Base-by-base conservation (phyloP, 2,329 filamentous ascomycete genomes). In the Penicillium sp. region DNA sequence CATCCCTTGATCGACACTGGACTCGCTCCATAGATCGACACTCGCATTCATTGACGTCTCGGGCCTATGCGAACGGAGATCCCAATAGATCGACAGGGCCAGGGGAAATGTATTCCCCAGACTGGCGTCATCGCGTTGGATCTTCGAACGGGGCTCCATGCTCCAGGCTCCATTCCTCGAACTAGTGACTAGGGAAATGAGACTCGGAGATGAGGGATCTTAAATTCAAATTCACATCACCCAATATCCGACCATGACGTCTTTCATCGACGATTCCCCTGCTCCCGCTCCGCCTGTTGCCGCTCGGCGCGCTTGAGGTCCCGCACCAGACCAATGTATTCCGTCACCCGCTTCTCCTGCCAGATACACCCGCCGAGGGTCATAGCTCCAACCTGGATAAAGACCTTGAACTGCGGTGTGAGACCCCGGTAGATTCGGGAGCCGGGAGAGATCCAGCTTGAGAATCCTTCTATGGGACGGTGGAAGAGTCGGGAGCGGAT, bases 321-420 rank as follows among this genome's bases (percentile, higher is more conserved):
- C 51, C 77, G 64, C 53, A 77, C 58, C 10, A 68, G 55, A n/a
- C 78, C 71, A 55, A 79, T 73, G 60, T 77, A 80, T 45, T 77
- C 75, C 21, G 68, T 71, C 38, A 79, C 74, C 40, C 76, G 64
- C 55, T 68, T 69, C 66, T 80, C 78, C 2, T 78, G 78, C 70
- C 77, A 79, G 44, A 80, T 73, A 58, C 73, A 77, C 1, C 77
- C 78, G 8, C 78, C 78, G 45, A 79, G 64, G 5, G 73, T 79
- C 76, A 79, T 78, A 32, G 66, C 69, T 4, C 72, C 72, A 29
- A 80, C 72, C 55, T 80, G 77, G 34, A 80, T 60, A 57, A 78
- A 79, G 27, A 78, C 72, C 57, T 80, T 80, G 65, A 79, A 80
- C 56, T 80, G 78, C 42, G 75, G 69, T 13, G 78, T 80, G 54